Evolutionary conservation across 192 early-diverging fungal genomes (phyloP).

Genomic region (Coemansia sp.): DNA sequence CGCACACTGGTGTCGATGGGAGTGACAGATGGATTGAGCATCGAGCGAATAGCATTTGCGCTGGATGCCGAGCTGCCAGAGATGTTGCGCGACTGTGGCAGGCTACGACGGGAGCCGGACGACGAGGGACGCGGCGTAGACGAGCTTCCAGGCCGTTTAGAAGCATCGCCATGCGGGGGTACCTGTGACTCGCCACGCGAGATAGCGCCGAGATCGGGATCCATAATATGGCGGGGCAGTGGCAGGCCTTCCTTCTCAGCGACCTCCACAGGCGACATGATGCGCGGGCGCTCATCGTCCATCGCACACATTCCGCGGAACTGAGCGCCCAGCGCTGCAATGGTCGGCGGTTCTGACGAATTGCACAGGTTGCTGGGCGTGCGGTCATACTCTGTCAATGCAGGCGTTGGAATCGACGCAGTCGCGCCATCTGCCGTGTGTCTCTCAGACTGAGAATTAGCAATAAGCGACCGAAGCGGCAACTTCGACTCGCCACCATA

Average conservation of each 20-base stretch:
- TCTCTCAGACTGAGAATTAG: background rate
- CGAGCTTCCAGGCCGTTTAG: background rate
- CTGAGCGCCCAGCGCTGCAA: conserved; percentile 2
- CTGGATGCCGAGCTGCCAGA: background rate
- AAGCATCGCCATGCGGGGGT: background rate
- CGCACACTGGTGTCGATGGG: conserved; percentile 8
- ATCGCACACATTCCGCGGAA: conserved; percentile 7
- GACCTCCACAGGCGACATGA: conserved; percentile 53
- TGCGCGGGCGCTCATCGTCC: conserved; percentile 14
- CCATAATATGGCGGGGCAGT: conserved; percentile 38
- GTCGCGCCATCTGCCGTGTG: conserved; percentile 2
- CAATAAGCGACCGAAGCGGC: background rate
- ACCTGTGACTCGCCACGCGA: conserved; percentile 27
- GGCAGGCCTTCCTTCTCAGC: conserved; percentile 49
- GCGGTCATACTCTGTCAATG: conserved; percentile 35
- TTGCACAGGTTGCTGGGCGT: conserved; percentile 14
- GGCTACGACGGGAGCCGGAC: background rate
- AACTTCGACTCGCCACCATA: background rate
- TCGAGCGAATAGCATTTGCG: conserved; percentile 18
- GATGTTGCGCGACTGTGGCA: conserved; percentile 11
- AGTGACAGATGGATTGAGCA: conserved; percentile 15
- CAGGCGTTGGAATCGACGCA: conserved; percentile 45
- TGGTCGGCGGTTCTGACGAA: background rate
- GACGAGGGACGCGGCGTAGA: conserved; percentile 5
- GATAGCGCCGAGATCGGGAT: conserved; percentile 32